Evolutionary conservation across 345 rosid species (phyloP).

Genomic region (Gossypium arboreum): DNA sequence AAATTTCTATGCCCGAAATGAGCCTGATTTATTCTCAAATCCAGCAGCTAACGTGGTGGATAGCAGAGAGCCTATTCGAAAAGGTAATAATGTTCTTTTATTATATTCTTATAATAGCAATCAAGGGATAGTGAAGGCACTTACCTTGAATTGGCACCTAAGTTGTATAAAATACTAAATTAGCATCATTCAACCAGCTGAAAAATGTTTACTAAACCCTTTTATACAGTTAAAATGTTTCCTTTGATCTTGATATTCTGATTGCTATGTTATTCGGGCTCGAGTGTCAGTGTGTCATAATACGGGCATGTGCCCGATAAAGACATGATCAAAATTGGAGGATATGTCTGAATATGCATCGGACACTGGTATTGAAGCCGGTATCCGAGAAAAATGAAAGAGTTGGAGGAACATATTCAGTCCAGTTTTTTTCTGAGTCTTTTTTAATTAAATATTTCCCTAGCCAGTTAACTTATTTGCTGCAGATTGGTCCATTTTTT

Average conservation of each 20-base stretch:
- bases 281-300: not conserved
- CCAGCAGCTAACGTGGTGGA: conserved; percentile 57
- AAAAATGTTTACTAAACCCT: not conserved
- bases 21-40: conserved; percentile 70
- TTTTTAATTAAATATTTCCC: conserved; percentile 42
- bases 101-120: not conserved
- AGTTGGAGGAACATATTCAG: too few species aligned
- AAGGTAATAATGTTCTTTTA: conserved; percentile 49
- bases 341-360: too few species aligned
- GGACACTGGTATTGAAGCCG: too few species aligned
- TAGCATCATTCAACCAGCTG: not conserved
- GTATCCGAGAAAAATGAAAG: too few species aligned
- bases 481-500: conserved; percentile 77
- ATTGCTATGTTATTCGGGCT: not conserved
- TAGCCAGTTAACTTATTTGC: conserved; percentile 68
- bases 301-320: too few species aligned
- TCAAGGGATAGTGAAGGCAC: conserved; percentile 15
- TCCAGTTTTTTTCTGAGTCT: too few species aligned
- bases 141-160: not conserved
- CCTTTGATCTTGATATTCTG: conserved; percentile 3
- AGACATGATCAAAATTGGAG: too few species aligned
- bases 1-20: conserved; percentile 65
- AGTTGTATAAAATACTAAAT: not conserved
- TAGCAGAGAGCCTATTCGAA: conserved; percentile 52
- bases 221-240: conserved; percentile 1